phyloP scores from a whole-genome alignment of 768 basidiomycete species.

The Jaapia argillacea region DNA sequence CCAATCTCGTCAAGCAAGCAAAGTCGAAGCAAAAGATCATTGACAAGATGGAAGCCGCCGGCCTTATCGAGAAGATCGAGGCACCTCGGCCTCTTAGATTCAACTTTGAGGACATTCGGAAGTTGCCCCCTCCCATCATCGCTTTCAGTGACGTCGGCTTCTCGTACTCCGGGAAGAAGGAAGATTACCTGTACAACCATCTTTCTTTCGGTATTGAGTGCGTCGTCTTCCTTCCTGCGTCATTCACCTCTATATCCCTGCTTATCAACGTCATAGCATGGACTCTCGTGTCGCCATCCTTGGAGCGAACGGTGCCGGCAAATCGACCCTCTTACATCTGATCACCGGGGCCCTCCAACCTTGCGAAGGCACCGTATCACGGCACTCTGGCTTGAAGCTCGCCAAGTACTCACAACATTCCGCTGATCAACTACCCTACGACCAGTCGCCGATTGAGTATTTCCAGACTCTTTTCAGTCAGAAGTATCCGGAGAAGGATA shows the following conservation, averaged over 20 bases:
- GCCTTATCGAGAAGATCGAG: slow-evolving; percentile 89
- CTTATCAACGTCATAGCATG: slow-evolving; percentile 43
- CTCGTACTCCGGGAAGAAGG: slow-evolving; percentile 83
- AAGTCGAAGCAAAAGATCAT: slow-evolving; percentile 99
- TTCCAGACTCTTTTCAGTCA: slow-evolving; percentile 71
- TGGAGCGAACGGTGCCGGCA: slow-evolving; percentile 92
- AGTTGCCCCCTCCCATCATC: slow-evolving; percentile 93
- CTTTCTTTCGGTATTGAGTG: slow-evolving; percentile 98
- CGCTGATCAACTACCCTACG: slow-evolving; percentile 96
- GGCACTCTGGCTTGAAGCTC: slow-evolving; percentile 85
- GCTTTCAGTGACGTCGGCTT: slow-evolving; percentile 95
- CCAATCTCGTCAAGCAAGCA: slow-evolving; percentile 96
- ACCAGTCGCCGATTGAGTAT: slow-evolving; percentile 85
- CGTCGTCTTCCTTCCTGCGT: neutral
- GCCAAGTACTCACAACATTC: slow-evolving; percentile 99
- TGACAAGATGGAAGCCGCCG: slow-evolving; percentile 99
- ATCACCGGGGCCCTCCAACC: slow-evolving; percentile 81
- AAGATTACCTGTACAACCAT: slow-evolving; percentile 80
- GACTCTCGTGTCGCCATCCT: slow-evolving; percentile 93
- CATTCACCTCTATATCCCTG: slow-evolving; percentile 2
- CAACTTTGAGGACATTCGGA: slow-evolving; percentile 93
- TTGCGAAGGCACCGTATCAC: slow-evolving; percentile 75
- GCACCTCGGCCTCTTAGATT: slow-evolving; percentile 65
- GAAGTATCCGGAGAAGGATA: slow-evolving; percentile 92
- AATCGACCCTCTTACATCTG: slow-evolving; percentile 85